Base-by-base conservation (phyloP, 805 yeast genomes). In the Ascoidea tarda region DNA sequence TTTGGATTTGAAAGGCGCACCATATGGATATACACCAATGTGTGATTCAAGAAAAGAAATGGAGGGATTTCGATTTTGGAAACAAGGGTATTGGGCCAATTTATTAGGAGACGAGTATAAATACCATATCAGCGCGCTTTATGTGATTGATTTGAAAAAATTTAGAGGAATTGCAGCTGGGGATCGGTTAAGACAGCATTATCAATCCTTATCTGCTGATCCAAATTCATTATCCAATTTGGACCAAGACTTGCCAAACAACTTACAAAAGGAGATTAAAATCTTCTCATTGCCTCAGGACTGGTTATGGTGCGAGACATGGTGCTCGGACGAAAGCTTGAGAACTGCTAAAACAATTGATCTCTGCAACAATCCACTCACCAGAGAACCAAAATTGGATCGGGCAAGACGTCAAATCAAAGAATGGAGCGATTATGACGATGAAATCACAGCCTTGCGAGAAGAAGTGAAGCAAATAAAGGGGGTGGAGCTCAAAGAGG, bases 181-280 rank as follows among this genome's bases (percentile, higher is more conserved):
- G 16, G 96, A 91, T 65, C 64, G 72, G 32, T 64, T 93, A 50
- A 79, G 99, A 60, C 76, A 82, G 12, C 96, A 88, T 58, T 91
- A 93, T 66, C 96, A 90, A 62, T 73, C 77, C 49, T 67, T 93
- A 1, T 82, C 96, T 0, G 76, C 79, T 0, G 96, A 89, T 63
- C 84, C 93, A 1, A 72, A 68, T 28, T 89, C 96, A 0, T 69
- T 93, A 53, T 75, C 87, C 8, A 88, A 87, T 60, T 73, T 90
- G 55, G 98, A 89, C 63, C 97, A 91, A 63, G 98, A 93, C 63
- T 73, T 91, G 55, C 89, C 96, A n/a, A 93, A 91, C 66, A 86
- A 87, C 62, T 59, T 90, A 59, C 98, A 93, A 65, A 60, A 71
- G 28, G 64, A 66, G 33, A 65, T 91, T 33, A 83, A 82, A 50